phyloP scores from a whole-genome alignment of 441 rosid genomes.

The Gossypium schwendimanii region DNA sequence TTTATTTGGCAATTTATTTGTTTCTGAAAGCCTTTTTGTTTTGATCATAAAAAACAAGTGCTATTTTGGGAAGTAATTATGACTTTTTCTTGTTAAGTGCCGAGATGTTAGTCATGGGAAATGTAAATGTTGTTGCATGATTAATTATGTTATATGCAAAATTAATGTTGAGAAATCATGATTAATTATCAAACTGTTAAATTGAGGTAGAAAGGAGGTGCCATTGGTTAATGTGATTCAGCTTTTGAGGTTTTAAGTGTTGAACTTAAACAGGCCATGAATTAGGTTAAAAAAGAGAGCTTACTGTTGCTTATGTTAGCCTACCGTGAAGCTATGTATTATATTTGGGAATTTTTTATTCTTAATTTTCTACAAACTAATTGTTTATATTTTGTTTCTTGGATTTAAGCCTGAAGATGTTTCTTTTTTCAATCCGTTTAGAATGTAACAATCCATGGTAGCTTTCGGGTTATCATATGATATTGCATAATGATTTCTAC shows the following conservation, averaged over 20 bases:
- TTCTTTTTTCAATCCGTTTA: neutral
- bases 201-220: neutral
- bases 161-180: neutral
- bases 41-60: neutral
- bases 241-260: neutral
- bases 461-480: neutral
- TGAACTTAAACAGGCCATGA: neutral
- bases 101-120: neutral
- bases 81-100: neutral
- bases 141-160: neutral
- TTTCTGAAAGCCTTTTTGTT: neutral
- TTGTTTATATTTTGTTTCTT: neutral
- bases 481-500: neutral
- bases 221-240: neutral
- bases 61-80: neutral
- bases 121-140: neutral
- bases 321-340: too few species aligned
- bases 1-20: neutral
- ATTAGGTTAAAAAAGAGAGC: neutral
- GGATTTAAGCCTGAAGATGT: neutral
- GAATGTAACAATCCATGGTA: neutral
- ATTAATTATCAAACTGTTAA: neutral
- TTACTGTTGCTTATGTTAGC: too few species aligned
- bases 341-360: too few species aligned
- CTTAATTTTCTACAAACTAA: too few species aligned